Evolutionary conservation across 257 asterid species (phyloP), one percentile per base, ranked within the genome.

Genomic region (Osmanthus fragrans): DNA sequence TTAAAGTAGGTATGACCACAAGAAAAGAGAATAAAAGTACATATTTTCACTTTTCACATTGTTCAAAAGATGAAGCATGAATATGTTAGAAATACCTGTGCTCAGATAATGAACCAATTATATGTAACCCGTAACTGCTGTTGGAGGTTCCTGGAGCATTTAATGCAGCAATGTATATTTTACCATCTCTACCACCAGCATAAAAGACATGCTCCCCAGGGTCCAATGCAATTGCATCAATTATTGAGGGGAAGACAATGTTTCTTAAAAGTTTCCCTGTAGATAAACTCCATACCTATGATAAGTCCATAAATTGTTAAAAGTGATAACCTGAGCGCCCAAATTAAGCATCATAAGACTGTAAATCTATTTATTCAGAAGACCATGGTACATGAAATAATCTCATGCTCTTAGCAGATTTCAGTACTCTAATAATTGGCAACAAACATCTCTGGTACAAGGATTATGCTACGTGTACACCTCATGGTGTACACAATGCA

Each of bases 131-230:
- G 73, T 87, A 88, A 60, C 76, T 86, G 85, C 84, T 82, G 84
- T 72, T 86, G 80, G 88, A 77, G 79, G 84, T 75, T 23, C 71
- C 86, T 58, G 84, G 88, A 79, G 93, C 90, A 88, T 87, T 86
- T 77, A 96, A 82, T 77, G 90, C 91, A 45, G 86, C 97, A 68
- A 90, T 87, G 83, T 93, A 91, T 85, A 93, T 91, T 81, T 89
- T 94, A 67, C 99, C 99, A 87, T 94, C 98, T 85, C 96, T 88
- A 71, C 96, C 90, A 84, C 98, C 97, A 10, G 99, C 99, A 86
- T 93, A 93, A 85, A 95, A 93, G 79, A 88, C 90, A 64, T 88
- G 89, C 86, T 93, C 98, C 39, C 92, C 89, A 37, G 92, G 92
- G 79, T 88, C 98, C 81, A 95, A 78, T n/a, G 90, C 93, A 79